Percentiles rank a stretch among this genome's conserved stretches.
These are phyloP conservation scores for Helenozyma baotianmanensis DNA, from an alignment of 805 yeast genomes.

Conservation along the genomic window DNA sequence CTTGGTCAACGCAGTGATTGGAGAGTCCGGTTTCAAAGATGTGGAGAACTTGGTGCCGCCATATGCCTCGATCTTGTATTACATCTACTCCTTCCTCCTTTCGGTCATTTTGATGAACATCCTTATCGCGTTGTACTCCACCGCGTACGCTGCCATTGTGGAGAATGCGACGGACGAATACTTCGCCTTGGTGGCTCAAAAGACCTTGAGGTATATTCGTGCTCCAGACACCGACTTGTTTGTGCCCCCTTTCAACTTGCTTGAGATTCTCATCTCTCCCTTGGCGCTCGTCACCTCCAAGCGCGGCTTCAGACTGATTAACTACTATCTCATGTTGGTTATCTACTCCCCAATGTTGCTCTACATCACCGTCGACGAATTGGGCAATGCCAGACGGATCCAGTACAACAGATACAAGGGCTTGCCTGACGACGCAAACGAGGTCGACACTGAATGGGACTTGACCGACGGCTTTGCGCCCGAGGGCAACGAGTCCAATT, in stretches of 20 bases:
- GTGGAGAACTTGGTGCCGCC: conserved; percentile 77
- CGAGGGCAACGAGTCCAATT: conserved; percentile 24
- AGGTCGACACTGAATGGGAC: conserved; percentile 75
- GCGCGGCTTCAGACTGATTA: conserved; percentile 33
- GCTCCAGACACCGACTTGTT: conserved; percentile 86
- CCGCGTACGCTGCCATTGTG: conserved; percentile 76
- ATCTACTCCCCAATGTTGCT: conserved; percentile 66
- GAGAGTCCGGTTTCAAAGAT: conserved; percentile 67
- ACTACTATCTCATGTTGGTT: conserved; percentile 55
- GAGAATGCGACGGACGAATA: conserved; percentile 83
- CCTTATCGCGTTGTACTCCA: conserved; percentile 77
- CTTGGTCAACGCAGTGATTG: conserved; percentile 67
- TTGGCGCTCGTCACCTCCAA: conserved; percentile 32
- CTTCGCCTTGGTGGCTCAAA: conserved; percentile 77
- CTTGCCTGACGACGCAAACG: conserved; percentile 75
- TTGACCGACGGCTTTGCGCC: conserved; percentile 64
- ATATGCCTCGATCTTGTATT: conserved; percentile 75
- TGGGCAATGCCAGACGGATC: conserved; percentile 62
- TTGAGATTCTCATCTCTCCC: conserved; percentile 48
- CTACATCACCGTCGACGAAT: conserved; percentile 60
- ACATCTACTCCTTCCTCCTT: conserved; percentile 71
- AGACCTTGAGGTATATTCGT: conserved; percentile 76
- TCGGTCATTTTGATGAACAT: conserved; percentile 75
- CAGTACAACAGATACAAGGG: conserved; percentile 63
- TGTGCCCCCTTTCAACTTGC: conserved; percentile 78